Evolutionary conservation across 1,284 basidiomycete species (phyloP).

Genomic region (Tilletia walkeri): DNA sequence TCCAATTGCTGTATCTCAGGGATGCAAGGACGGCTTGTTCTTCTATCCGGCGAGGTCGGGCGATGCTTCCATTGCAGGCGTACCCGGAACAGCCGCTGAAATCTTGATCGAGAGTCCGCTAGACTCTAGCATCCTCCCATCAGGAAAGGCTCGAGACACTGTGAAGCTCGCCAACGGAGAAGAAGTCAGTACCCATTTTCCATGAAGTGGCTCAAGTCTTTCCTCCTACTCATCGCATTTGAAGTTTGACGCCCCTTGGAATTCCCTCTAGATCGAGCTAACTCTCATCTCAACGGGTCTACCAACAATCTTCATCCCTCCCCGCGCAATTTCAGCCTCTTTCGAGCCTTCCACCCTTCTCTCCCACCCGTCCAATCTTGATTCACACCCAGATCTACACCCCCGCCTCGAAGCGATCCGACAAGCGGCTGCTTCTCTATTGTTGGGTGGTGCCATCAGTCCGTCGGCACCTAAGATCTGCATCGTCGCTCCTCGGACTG

Average conservation of each 20-base stretch:
- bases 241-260: not conserved
- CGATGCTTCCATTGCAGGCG: constrained; percentile 45
- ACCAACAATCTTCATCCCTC: constrained; percentile 46
- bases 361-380: constrained; percentile 35
- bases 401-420: constrained; percentile 37
- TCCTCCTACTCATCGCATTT: no score
- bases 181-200: constrained; percentile 13
- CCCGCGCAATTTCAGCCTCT: constrained; percentile 25
- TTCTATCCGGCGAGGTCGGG: constrained; percentile 28
- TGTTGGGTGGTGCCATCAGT: constrained; percentile 22
- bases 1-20: constrained; percentile 25
- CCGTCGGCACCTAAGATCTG: constrained; percentile 52
- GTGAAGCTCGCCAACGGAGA: constrained; percentile 31
- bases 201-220: no score
- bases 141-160: constrained; percentile 29
- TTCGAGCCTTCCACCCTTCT: constrained; percentile 24
- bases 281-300: constrained; percentile 49
- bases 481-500: constrained; percentile 38
- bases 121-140: constrained; percentile 30
- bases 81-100: constrained; percentile 44
- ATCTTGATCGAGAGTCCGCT: constrained; percentile 47
- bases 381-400: constrained; percentile 34
- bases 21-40: not conserved
- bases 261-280: constrained; percentile 23
- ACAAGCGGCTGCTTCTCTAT: constrained; percentile 23